Base-by-base conservation (phyloP, 2,329 filamentous ascomycete genomes). In the Ophiostoma ulmi region DNA sequence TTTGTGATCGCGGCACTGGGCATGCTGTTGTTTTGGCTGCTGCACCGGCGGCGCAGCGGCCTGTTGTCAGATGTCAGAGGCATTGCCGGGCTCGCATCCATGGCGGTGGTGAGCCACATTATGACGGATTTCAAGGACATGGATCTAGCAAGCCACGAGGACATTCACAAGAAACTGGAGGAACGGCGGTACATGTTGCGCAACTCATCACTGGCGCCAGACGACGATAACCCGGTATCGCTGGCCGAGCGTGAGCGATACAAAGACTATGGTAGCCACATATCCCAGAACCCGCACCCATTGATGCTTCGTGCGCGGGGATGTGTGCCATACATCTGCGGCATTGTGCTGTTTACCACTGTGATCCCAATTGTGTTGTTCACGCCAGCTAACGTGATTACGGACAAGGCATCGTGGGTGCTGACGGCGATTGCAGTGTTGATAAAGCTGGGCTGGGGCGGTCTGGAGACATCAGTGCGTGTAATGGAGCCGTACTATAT, bases 401-500 rank as follows among this genome's bases (percentile, higher is more conserved):
- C 87, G 1, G 84, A 90, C 70, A 86, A 85, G 73, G 83, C 87
- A 1, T 87, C 90, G 0, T 91, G 88, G 84, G 79, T 89, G 8
- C 80, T 91, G 41, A 92, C 90, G 0, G 83, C 84, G 2, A 76
- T 91, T 7, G 88, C 90, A 1, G 88, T 91, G 26, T 78, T 83
- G 71, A 84, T 92, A 75, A 91, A 91, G 78, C 83, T 92, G 31
- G 81, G 84, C 65, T 93, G 90, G 90, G 85, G 85, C 72, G 86
- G 87, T 3, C 82, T 92, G 72, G 91, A 92, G 75, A 89, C 86
- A 70, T 86, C 88, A 36, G 84, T 92, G 66, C 88, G 90, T 61
- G 89, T 92, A 84, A 87, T 92, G 78, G 89, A 92, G 77, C 90
- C 90, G 1, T 93, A 90, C 76, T 91, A 89, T 76, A 86, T 91